phyloP scores from a whole-genome alignment of 345 rosid genomes.

The Heritiera littoralis region DNA sequence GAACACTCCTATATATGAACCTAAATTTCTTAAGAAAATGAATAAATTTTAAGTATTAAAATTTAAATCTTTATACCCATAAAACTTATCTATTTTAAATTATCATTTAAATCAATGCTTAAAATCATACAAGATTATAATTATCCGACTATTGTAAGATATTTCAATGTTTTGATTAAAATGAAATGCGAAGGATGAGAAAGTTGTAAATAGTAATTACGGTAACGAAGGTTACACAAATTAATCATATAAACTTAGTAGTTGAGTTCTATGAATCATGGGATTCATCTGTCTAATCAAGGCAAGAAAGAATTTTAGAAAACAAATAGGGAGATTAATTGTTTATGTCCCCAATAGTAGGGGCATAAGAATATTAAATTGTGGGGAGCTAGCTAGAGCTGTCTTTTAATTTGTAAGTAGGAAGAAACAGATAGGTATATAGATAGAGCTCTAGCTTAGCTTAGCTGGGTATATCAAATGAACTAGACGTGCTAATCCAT shows the following conservation, averaged over 20 bases:
- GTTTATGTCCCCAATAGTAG: not conserved
- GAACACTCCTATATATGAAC: too few relatives aligned
- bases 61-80: too few relatives aligned
- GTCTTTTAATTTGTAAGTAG: not conserved
- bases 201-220: not conserved
- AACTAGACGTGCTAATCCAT: not conserved
- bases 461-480: not conserved
- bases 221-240: not conserved
- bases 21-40: too few relatives aligned
- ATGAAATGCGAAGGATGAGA: not conserved
- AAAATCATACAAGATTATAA: too few relatives aligned
- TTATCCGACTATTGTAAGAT: too few relatives aligned
- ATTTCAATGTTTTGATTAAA: not conserved
- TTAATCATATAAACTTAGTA: not conserved
- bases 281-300: constrained; percentile 18
- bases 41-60: too few relatives aligned
- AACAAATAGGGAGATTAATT: not conserved
- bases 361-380: not conserved
- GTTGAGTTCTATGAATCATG: not conserved
- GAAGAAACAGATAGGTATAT: not conserved
- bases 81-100: too few relatives aligned
- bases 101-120: too few relatives aligned
- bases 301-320: not conserved
- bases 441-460: not conserved
- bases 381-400: not conserved